Conservation (phyloP, 2,329 filamentous ascomycete species). For the Lachnellula willkommii region DNA sequence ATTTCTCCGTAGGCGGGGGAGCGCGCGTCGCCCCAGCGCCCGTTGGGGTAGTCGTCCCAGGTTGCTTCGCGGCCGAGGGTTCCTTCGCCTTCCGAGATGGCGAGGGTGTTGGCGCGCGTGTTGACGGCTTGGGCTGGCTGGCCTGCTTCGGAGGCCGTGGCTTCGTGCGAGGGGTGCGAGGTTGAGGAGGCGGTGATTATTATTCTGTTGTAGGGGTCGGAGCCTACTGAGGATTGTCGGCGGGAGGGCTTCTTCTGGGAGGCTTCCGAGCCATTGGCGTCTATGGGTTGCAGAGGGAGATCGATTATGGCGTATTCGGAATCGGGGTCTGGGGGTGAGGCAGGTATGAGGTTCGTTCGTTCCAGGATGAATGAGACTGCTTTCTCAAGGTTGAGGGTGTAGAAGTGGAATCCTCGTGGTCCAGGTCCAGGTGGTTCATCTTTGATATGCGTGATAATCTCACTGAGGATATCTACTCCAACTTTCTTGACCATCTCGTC, state of each 20-base stretch:
- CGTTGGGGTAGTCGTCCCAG: conserved; percentile 98
- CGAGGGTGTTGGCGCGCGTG: conserved; percentile 75
- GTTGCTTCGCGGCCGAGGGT: conserved; percentile 87
- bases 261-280: conserved; percentile 43
- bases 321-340: conserved; percentile 43
- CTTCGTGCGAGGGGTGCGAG: conserved; percentile 61
- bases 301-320: conserved; percentile 37
- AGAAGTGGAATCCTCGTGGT: conserved; percentile 88
- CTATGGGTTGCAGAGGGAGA: conserved; percentile 37
- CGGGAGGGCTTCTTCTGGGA: conserved; percentile 23
- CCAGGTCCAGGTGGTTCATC: conserved; percentile 50
- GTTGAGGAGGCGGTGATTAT: conserved; percentile 65
- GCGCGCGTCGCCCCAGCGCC: conserved; percentile 86
- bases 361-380: conserved; percentile 91
- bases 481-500: conserved; percentile 76
- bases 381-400: conserved; percentile 94
- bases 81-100: conserved; percentile 91
- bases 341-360: conserved; percentile 73
- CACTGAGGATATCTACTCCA: conserved; percentile 75
- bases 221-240: conserved; percentile 57
- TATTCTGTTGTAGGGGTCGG: conserved; percentile 80
- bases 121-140: conserved; percentile 70
- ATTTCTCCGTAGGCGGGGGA: conserved; percentile 95
- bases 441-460: conserved; percentile 76
- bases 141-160: conserved; percentile 70